A percentile compares a stretch with the other conserved stretches of the same genome.
phyloP scores from a whole-genome alignment of 768 basidiomycete species.

The Thelephora aurantiotincta region DNA sequence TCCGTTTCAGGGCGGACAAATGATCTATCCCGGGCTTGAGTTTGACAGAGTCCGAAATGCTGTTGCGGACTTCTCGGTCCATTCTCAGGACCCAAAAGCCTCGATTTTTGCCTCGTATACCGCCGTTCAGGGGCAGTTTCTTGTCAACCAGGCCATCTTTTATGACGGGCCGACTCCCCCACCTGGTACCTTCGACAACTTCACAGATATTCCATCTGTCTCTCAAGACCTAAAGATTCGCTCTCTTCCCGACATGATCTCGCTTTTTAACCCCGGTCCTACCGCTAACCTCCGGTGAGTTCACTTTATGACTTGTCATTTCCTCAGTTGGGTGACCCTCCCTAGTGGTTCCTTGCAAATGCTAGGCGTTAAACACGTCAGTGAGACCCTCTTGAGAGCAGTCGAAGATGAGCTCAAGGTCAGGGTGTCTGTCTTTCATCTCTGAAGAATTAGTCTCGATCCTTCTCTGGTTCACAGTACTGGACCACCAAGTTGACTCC shows the following conservation, averaged over 20 bases:
- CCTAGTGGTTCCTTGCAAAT: conserved; percentile 24
- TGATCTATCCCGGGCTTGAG: conserved; percentile 15
- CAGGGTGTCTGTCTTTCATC: too few species aligned
- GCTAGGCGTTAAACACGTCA: conserved; percentile 11
- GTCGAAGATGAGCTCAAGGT: too few species aligned
- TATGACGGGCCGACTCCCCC: conserved; percentile 43
- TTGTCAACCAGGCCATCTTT: conserved; percentile 28
- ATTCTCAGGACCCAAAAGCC: conserved; percentile 37
- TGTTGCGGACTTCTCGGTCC: conserved; percentile 24
- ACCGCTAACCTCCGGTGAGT: conserved; percentile 17
- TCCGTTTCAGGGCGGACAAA: too few species aligned
- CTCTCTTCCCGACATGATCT: too few species aligned
- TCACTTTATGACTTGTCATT: neutral
- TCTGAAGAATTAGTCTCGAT: neutral
- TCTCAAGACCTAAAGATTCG: conserved; percentile 24
- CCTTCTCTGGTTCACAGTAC: too few species aligned
- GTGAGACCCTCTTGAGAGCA: neutral
- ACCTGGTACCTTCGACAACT: conserved; percentile 34
- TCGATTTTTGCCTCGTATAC: conserved; percentile 32
- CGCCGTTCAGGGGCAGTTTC: conserved; percentile 14
- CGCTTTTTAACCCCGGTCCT: conserved; percentile 22
- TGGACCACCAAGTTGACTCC: too few species aligned
- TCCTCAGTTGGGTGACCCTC: too few species aligned
- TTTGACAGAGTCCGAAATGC: conserved; percentile 19
- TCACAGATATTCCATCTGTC: conserved; percentile 28